Evolutionary conservation across 2,329 filamentous ascomycete species (phyloP).

Genomic region (Ascochyta pisi): DNA sequence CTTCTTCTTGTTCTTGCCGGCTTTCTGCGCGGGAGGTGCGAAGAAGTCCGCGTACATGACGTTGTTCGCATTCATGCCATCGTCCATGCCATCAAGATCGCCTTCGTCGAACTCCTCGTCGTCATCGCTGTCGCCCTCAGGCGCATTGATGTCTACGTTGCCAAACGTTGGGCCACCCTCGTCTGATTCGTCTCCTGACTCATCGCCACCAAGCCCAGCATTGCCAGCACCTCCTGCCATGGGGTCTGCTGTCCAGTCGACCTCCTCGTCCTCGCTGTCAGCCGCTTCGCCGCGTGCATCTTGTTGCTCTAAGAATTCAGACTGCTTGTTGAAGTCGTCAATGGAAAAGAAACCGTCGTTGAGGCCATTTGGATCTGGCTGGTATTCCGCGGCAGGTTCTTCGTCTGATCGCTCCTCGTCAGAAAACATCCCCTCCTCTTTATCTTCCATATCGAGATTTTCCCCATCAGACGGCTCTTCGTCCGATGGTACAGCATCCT

Average conservation of each 20-base stretch:
- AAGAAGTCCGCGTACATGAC: constrained; percentile 95
- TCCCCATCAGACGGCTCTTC: constrained; percentile 41
- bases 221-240: constrained; percentile 52
- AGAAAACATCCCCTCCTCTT: constrained; percentile 41
- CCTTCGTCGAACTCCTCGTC: constrained; percentile 64
- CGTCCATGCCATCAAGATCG: constrained; percentile 59
- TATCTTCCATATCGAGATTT: constrained; percentile 43
- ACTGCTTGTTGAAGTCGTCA: constrained; percentile 94
- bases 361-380: constrained; percentile 79
- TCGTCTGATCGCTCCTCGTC: constrained; percentile 55
- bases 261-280: constrained; percentile 76
- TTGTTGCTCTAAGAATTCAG: constrained; percentile 86
- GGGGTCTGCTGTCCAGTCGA: constrained; percentile 88
- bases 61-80: constrained; percentile 79
- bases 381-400: constrained; percentile 62
- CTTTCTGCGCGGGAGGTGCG: constrained; percentile 79
- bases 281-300: constrained; percentile 79
- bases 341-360: constrained; percentile 99
- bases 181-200: constrained; percentile 66
- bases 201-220: constrained; percentile 47
- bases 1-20: constrained; percentile 62
- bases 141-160: constrained; percentile 75
- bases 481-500: constrained; percentile 35
- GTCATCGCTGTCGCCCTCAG: constrained; percentile 74
- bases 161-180: constrained; percentile 86